A percentile compares a stretch with the other conserved stretches of the same genome.
phyloP scores from a whole-genome alignment of 352 stramenopile species.

The Globisporangium parvum region DNA sequence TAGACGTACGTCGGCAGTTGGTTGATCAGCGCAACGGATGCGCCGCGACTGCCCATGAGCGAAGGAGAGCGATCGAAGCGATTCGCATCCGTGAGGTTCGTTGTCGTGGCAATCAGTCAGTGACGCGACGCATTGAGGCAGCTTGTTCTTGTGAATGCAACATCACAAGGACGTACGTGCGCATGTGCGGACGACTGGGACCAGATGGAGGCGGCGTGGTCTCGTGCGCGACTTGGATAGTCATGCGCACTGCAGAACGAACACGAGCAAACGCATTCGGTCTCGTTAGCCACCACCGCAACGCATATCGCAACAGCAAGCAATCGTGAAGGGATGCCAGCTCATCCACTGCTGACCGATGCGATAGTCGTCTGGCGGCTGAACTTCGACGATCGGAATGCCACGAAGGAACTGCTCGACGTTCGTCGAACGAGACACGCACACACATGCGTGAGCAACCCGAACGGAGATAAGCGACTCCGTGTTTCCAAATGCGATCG shows the following conservation, averaged over 20 bases:
- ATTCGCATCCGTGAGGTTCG: background rate
- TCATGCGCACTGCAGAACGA: constrained; percentile 42
- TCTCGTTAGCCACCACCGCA: background rate
- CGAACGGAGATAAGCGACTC: background rate
- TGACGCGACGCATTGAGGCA: no score
- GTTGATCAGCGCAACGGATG: constrained; percentile 56
- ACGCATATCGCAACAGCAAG: background rate
- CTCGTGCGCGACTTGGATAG: constrained; percentile 29
- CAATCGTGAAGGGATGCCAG: background rate
- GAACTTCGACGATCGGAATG: constrained; percentile 22
- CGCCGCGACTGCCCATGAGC: constrained; percentile 39
- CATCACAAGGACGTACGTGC: constrained; percentile 15
- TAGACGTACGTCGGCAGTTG: constrained; percentile 81
- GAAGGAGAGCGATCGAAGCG: background rate
- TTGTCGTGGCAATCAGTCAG: no score
- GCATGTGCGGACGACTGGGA: constrained; percentile 23
- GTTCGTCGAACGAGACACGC: background rate
- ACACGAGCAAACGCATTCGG: background rate
- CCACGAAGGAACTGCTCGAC: constrained; percentile 15
- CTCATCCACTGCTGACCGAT: constrained; percentile 8
- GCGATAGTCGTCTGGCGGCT: constrained; percentile 28
- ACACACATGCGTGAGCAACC: background rate
- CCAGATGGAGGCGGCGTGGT: constrained; percentile 16
- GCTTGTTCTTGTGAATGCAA: no score
- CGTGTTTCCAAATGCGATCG: background rate